phyloP scores from a whole-genome alignment of 352 stramenopile genomes.

The Pseudoperonospora humuli region DNA sequence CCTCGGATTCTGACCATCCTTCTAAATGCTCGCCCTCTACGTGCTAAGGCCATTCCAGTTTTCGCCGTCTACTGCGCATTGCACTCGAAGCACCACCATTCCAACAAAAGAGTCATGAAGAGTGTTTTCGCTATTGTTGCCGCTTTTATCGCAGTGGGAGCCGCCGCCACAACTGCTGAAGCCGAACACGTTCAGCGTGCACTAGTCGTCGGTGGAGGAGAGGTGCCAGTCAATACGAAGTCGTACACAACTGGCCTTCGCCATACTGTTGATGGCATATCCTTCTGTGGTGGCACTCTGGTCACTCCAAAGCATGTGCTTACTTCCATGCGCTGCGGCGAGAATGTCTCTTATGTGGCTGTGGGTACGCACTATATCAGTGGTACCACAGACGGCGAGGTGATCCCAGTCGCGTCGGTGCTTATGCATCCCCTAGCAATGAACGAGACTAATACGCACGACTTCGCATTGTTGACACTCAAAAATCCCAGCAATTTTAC shows the following conservation, averaged over 20 bases:
- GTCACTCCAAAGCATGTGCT: slow-evolving; percentile 8
- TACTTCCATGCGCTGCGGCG: slow-evolving; percentile 3
- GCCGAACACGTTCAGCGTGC: slow-evolving; percentile 3
- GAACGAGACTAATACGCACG: slow-evolving; percentile 5
- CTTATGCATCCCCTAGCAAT: slow-evolving; percentile 4
- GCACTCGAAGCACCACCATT: slow-evolving; percentile 2
- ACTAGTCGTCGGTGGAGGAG: slow-evolving; percentile 28
- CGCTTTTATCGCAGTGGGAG: slow-evolving; percentile 5
- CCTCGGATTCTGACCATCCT: too few relatives aligned
- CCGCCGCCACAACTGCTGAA: neutral
- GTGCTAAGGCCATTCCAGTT: too few relatives aligned
- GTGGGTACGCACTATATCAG: slow-evolving; percentile 15
- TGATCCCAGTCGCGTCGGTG: slow-evolving; percentile 6
- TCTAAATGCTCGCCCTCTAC: too few relatives aligned
- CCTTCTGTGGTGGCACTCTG: slow-evolving; percentile 8
- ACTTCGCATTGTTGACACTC: slow-evolving; percentile 38
- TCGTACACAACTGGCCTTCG: slow-evolving; percentile 24
- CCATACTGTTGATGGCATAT: slow-evolving; percentile 6
- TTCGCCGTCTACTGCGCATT: slow-evolving; percentile 8
- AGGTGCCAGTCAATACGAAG: slow-evolving; percentile 26
- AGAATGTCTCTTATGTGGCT: neutral
- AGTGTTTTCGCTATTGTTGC: slow-evolving; percentile 3
- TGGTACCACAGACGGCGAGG: slow-evolving; percentile 13
- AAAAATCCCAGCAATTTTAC: slow-evolving; percentile 22
- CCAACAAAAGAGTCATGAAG: slow-evolving; percentile 7